Conservation (phyloP, 2,329 filamentous ascomycete genomes). For the Sclerotinia sclerotiorum region DNA sequence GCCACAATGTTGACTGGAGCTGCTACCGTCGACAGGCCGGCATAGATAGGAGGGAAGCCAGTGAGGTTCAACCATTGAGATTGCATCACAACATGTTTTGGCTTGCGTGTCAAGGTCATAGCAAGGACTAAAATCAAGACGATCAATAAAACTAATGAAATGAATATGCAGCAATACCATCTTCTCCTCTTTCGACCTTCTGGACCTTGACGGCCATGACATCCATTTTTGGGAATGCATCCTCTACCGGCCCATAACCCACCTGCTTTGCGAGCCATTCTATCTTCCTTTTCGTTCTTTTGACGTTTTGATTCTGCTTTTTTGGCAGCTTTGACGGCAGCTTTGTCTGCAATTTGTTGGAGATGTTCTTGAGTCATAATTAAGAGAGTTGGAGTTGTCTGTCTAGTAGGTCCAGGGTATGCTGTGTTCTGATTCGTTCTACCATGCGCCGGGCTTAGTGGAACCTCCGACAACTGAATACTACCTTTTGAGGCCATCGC, state of each 20-base stretch:
- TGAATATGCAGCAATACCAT: constrained; percentile 55
- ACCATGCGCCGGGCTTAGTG: constrained; percentile 47
- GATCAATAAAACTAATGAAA: constrained; percentile 54
- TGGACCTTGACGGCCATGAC: constrained; percentile 61
- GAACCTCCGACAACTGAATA: constrained; percentile 60
- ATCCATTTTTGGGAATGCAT: constrained; percentile 62
- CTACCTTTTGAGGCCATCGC: constrained; percentile 63
- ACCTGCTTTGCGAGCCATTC: constrained; percentile 55
- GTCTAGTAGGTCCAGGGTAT: constrained; percentile 35
- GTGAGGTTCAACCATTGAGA: constrained; percentile 80
- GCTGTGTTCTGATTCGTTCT: constrained; percentile 39
- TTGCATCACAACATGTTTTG: constrained; percentile 41
- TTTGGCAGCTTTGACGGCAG: constrained; percentile 31
- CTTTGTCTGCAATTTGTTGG: constrained; percentile 21
- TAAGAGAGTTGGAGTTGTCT: constrained; percentile 25
- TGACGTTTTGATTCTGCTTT: constrained; percentile 47
- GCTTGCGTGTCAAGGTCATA: constrained; percentile 50
- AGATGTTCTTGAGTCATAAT: constrained; percentile 24
- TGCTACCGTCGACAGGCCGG: constrained; percentile 75
- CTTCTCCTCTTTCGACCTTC: constrained; percentile 64
- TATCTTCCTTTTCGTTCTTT: constrained; percentile 66
- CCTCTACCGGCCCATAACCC: constrained; percentile 65
- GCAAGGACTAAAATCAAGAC: constrained; percentile 59
- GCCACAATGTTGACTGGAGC: constrained; percentile 65
- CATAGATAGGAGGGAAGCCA: constrained; percentile 81